Evolutionary conservation across 768 basidiomycete genomes (phyloP).

Genomic region (Termitomyces sp.): DNA sequence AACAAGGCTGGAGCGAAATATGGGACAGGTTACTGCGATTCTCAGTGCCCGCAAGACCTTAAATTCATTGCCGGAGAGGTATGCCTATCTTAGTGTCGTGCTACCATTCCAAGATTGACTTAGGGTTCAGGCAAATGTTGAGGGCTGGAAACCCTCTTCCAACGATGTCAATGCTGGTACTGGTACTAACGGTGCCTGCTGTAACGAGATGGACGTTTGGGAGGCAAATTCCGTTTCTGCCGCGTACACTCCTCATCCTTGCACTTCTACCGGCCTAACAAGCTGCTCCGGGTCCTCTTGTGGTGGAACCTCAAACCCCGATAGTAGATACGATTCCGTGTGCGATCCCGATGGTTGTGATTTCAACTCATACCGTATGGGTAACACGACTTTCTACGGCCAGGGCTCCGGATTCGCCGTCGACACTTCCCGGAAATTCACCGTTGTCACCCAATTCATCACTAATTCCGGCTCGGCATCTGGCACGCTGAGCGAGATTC

Average conservation of each 20-base stretch:
- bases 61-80: constrained; percentile 63
- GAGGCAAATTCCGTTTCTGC: constrained; percentile 51
- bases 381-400: constrained; percentile 44
- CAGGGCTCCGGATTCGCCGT: constrained; percentile 37
- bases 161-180: constrained; percentile 43
- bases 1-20: constrained; percentile 57
- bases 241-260: constrained; percentile 55
- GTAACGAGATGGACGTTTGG: constrained; percentile 59
- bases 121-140: constrained; percentile 23
- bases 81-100: constrained; percentile 9
- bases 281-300: constrained; percentile 41
- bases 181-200: constrained; percentile 48
- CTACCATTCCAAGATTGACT: neutral
- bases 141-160: constrained; percentile 17
- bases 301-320: constrained; percentile 19
- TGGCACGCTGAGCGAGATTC: constrained; percentile 50
- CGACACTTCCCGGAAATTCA: constrained; percentile 49
- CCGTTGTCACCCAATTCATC: constrained; percentile 59
- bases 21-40: constrained; percentile 66
- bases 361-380: constrained; percentile 62
- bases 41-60: constrained; percentile 59
- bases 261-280: constrained; percentile 35
- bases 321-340: constrained; percentile 36
- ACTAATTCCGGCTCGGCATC: constrained; percentile 41
- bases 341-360: constrained; percentile 34